Percentiles rank a stretch among this genome's conserved stretches.
Conservation (phyloP, 2,329 filamentous ascomycete species). For the Pestalotiopsis sp. region DNA sequence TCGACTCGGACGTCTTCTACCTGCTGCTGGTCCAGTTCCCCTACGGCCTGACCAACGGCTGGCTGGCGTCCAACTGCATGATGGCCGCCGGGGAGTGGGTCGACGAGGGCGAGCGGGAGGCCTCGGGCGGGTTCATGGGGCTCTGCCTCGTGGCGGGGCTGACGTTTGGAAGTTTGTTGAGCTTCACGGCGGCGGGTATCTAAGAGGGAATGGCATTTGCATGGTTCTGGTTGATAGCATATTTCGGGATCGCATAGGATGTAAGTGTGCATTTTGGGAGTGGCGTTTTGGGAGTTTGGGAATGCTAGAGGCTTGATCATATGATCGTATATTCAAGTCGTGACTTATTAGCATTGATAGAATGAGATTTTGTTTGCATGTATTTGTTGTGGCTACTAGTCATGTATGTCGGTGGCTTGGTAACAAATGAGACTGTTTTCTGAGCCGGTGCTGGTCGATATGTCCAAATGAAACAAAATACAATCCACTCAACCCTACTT, state of each 20-base stretch:
- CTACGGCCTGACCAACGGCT: slow-evolving; percentile 87
- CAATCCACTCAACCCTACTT: too few species aligned
- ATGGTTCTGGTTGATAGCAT: not conserved
- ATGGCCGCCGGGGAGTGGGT: slow-evolving; percentile 86
- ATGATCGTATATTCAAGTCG: not conserved
- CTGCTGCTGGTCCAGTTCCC: slow-evolving; percentile 78
- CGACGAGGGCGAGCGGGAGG: slow-evolving; percentile 79
- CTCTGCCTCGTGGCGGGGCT: slow-evolving; percentile 85
- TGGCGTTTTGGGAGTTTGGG: not conserved
- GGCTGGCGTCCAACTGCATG: slow-evolving; percentile 86
- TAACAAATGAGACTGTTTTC: too few species aligned
- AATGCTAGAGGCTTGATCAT: not conserved
- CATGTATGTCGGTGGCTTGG: too few species aligned
- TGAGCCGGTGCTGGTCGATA: too few species aligned
- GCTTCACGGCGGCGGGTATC: slow-evolving; percentile 70
- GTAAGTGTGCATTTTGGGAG: not conserved
- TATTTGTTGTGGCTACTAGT: too few species aligned
- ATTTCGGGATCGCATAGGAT: not conserved
- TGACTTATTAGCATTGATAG: not conserved
- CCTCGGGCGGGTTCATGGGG: slow-evolving; percentile 92
- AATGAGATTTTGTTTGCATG: too few species aligned
- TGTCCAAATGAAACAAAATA: too few species aligned
- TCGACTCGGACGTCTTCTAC: slow-evolving; percentile 87
- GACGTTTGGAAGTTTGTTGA: slow-evolving; percentile 83
- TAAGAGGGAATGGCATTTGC: slow-evolving; percentile 23